Evolutionary conservation across 2,329 filamentous ascomycete species (phyloP).

Genomic region (Cordyceps tenuipes): DNA sequence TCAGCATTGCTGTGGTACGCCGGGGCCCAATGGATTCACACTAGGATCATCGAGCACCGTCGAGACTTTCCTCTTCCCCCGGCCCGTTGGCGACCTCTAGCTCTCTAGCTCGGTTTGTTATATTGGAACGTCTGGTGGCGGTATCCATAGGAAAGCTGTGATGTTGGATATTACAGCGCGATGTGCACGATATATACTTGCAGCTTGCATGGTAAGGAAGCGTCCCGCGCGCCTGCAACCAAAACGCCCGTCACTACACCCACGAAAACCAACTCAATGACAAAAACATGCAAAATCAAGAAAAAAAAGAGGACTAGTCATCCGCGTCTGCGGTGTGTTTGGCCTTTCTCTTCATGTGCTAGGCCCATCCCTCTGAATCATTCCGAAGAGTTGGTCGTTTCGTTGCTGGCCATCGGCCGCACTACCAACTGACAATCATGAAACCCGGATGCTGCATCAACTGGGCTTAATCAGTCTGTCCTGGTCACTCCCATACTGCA

Average conservation of each 20-base stretch:
- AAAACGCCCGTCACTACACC: background rate
- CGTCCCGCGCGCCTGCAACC: background rate
- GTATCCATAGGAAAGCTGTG: background rate
- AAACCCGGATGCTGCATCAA: background rate
- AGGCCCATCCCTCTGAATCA: slow-evolving; percentile 3
- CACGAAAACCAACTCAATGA: background rate
- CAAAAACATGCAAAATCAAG: background rate
- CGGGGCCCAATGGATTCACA: slow-evolving; percentile 10
- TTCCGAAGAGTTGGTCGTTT: background rate
- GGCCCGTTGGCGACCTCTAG: background rate
- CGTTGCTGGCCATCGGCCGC: background rate
- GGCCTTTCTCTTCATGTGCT: background rate
- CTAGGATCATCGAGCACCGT: slow-evolving; percentile 8
- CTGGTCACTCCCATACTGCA: background rate
- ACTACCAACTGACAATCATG: background rate
- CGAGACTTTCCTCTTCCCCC: slow-evolving; percentile 4
- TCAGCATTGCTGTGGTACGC: slow-evolving; percentile 21
- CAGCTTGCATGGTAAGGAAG: background rate
- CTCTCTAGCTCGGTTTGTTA: background rate
- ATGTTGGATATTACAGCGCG: slow-evolving; percentile 2
- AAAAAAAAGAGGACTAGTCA: background rate
- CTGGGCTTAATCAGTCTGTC: background rate
- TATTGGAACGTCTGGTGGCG: background rate
- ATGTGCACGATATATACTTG: background rate
- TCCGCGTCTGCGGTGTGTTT: background rate